Evolutionary conservation across 805 yeast genomes (phyloP), one percentile per base, ranked within the genome.

Genomic region (Wickerhamiella nectarea): DNA sequence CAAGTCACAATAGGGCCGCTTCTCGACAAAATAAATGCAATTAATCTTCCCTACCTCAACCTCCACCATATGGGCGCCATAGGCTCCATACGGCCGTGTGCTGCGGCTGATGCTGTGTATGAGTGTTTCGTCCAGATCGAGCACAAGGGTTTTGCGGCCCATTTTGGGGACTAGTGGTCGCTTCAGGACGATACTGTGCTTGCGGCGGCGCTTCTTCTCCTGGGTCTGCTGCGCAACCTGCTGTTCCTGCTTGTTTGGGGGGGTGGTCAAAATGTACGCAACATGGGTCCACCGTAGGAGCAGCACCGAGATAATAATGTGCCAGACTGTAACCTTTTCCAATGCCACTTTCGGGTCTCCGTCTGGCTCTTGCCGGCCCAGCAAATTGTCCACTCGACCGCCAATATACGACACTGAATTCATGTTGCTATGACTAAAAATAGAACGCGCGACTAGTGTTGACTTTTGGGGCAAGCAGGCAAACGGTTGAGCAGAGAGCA

Each of bases 111-210:
- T 69, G 1, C 97, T 86, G 59, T 91, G 98, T 45, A 91, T 86
- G 45, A 91, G 65, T 0, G 98, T 91, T 56, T 91, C 98, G 61
- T 89, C 98, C 24, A 91, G 70, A 58, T 91, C 98, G 19, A 91
- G 66, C 1, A 91, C 81, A 24, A 91, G 68, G 0, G 85, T 79
- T 50, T 69, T 44, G 19, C 41, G 43, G 22, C 8, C 15, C 7
- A 35, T 33, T 10, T 20, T 17, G 14, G 15, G 25, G 15, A 22
- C 26, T 3, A 46, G 38, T 6, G 46, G 44, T 14, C 49, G 38
- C 15, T 35, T 20, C 8, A 43, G 34, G 29, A 46, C 43, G 4
- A 29, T 17, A 42, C 38, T 18, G 19, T 34, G 25, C 37, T 40
- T 10, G 33, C 14, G 24, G 33, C 28, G 19, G 37, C 40, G 22